Conservation (phyloP, 768 basidiomycete species). For the Aureoboletus auriporus region DNA sequence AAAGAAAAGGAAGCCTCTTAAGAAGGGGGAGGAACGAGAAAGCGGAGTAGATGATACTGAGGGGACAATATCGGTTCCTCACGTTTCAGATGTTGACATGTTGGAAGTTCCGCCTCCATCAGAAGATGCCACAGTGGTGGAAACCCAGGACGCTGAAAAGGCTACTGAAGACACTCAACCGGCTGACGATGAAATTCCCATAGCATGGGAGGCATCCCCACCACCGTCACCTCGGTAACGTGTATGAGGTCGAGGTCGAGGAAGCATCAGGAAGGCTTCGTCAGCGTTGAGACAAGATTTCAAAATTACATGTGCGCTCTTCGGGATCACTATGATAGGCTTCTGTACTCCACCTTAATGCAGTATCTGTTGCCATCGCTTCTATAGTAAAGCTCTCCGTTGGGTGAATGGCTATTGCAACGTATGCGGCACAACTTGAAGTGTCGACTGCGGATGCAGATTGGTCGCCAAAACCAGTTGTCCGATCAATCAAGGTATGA, state of each 20-base stretch:
- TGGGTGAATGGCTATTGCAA: no score
- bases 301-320: no score
- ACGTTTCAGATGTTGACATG: slow-evolving; percentile 18
- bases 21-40: slow-evolving; percentile 15
- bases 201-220: slow-evolving; percentile 31
- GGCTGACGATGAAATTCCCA: slow-evolving; percentile 24
- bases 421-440: no score
- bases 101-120: slow-evolving; percentile 11
- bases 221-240: slow-evolving; percentile 15
- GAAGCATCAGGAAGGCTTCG: no score
- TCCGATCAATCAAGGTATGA: background rate
- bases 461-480: no score
- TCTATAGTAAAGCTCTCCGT: no score
- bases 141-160: slow-evolving; percentile 11
- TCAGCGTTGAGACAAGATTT: no score
- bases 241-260: no score
- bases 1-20: slow-evolving; percentile 29
- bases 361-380: no score
- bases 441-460: no score
- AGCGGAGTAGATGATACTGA: slow-evolving; percentile 3
- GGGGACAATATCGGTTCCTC: slow-evolving; percentile 1
- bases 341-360: no score
- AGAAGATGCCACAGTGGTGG: slow-evolving; percentile 19
- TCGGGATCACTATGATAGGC: no score
- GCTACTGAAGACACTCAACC: slow-evolving; percentile 21